phyloP scores from a whole-genome alignment of 352 stramenopile species.

The Peronospora farinosa region DNA sequence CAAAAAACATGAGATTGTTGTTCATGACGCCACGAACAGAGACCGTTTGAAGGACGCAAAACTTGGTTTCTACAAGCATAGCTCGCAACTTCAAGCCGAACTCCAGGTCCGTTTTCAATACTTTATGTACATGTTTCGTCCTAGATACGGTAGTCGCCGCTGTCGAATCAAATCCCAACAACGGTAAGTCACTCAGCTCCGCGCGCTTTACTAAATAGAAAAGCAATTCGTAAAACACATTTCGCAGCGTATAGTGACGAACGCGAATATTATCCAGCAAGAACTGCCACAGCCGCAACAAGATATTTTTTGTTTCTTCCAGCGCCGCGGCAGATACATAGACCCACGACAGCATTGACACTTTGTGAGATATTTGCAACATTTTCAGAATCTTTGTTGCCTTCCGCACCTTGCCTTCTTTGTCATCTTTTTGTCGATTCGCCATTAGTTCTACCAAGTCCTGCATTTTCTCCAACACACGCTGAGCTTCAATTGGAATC shows the following conservation, averaged over 20 bases:
- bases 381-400: slow-evolving; percentile 87
- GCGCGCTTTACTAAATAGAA: slow-evolving; percentile 87
- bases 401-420: slow-evolving; percentile 86
- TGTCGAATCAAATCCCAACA: slow-evolving; percentile 80
- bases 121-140: slow-evolving; percentile 69
- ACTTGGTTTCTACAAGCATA: slow-evolving; percentile 88
- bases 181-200: slow-evolving; percentile 74
- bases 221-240: slow-evolving; percentile 85
- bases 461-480: slow-evolving; percentile 87
- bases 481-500: slow-evolving; percentile 79
- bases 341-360: slow-evolving; percentile 86
- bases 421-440: slow-evolving; percentile 84
- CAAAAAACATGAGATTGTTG: slow-evolving; percentile 90
- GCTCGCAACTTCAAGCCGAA: slow-evolving; percentile 80
- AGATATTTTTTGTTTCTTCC: slow-evolving; percentile 83
- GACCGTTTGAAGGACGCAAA: slow-evolving; percentile 82
- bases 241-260: slow-evolving; percentile 84
- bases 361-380: slow-evolving; percentile 86
- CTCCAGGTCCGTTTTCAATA: slow-evolving; percentile 76
- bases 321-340: slow-evolving; percentile 76
- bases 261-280: slow-evolving; percentile 86
- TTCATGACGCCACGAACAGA: slow-evolving; percentile 87
- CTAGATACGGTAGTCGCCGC: slow-evolving; percentile 50
- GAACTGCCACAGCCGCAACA: slow-evolving; percentile 84
- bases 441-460: slow-evolving; percentile 84